These are phyloP conservation scores for Tetrapisispora arboricola DNA, from an alignment of 805 yeast species.

Conservation along the genomic window DNA sequence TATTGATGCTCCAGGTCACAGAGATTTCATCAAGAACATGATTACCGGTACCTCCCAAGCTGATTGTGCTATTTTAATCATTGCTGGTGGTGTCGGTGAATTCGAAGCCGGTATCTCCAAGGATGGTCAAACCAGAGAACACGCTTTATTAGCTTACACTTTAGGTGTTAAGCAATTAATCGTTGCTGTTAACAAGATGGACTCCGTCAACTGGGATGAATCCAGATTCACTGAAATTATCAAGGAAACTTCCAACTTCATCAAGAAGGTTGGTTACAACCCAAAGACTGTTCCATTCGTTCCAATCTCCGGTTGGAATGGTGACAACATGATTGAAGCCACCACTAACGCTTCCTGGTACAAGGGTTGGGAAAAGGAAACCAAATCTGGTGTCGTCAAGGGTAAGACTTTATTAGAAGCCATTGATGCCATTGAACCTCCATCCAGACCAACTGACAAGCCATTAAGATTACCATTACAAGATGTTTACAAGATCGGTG, in stretches of 20 bases:
- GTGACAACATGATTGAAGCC: conserved; percentile 86
- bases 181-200: conserved; percentile 93
- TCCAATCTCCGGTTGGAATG: conserved; percentile 88
- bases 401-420: conserved; percentile 83
- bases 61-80: conserved; percentile 82
- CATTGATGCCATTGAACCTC: conserved; percentile 74
- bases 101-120: conserved; percentile 92
- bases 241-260: conserved; percentile 70
- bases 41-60: conserved; percentile 93
- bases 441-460: conserved; percentile 72
- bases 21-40: conserved; percentile 94
- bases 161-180: conserved; percentile 80
- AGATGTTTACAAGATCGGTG: conserved; percentile 91
- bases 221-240: conserved; percentile 67
- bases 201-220: conserved; percentile 82
- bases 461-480: conserved; percentile 84
- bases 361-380: conserved; percentile 36
- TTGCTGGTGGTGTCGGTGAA: conserved; percentile 90
- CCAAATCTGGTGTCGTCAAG: conserved; percentile 54
- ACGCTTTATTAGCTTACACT: conserved; percentile 83
- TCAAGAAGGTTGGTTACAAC: conserved; percentile 80
- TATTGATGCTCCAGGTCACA: conserved; percentile 93
- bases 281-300: conserved; percentile 78
- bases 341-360: conserved; percentile 78
- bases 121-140: conserved; percentile 94